These are phyloP conservation scores for Leccinum subatratum DNA, from an alignment of 1,284 basidiomycete species.

Conservation along the genomic window DNA sequence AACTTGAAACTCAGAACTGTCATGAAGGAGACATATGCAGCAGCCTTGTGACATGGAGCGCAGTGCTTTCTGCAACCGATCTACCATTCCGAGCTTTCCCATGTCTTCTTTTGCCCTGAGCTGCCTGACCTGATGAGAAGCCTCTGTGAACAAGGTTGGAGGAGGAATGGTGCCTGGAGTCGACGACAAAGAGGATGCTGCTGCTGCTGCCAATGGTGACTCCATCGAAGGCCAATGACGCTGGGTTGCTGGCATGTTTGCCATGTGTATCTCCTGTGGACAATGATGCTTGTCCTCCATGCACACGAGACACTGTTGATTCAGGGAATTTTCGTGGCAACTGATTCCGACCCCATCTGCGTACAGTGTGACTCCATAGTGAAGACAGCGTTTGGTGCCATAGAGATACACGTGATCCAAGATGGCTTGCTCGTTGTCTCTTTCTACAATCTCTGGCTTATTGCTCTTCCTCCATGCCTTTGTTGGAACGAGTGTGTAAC, in stretches of 20 bases:
- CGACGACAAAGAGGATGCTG: too few species aligned
- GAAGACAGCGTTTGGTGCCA: slow-evolving; percentile 4
- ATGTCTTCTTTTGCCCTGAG: too few species aligned
- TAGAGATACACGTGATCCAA: slow-evolving; percentile 1
- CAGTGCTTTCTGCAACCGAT: background rate
- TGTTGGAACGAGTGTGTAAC: background rate
- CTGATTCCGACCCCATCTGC: background rate
- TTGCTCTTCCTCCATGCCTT: background rate
- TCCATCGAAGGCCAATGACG: too few species aligned
- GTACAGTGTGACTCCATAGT: slow-evolving; percentile 4
- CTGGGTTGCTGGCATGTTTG: too few species aligned
- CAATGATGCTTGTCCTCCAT: background rate
- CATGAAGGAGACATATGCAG: background rate
- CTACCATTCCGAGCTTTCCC: background rate
- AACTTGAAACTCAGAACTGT: too few species aligned
- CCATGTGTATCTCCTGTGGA: background rate
- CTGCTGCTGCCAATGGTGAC: too few species aligned
- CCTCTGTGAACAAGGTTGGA: too few species aligned
- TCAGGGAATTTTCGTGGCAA: background rate
- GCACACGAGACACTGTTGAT: background rate
- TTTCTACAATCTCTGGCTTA: background rate
- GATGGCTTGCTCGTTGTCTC: background rate
- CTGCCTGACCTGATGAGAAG: too few species aligned
- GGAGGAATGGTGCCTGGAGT: too few species aligned
- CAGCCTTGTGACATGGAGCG: background rate